Evolutionary conservation across 345 rosid genomes (phyloP), one percentile per base, ranked within the genome.

Genomic region (Raphanus sativus): DNA sequence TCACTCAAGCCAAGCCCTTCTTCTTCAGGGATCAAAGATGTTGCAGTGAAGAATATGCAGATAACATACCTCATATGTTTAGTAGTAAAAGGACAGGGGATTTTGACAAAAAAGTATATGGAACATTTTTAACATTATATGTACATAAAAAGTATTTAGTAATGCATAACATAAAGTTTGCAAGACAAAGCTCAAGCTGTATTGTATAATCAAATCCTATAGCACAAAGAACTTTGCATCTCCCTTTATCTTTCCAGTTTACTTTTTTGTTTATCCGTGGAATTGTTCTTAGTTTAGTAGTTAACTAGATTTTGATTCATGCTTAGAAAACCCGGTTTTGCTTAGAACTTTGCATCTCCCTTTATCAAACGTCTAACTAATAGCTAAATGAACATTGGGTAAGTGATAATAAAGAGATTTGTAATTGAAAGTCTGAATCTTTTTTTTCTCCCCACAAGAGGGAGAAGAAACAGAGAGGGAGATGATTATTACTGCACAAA

Each of bases 401-500:
- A 65, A 54, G 40, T 36, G 42, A 45, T 67, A n/a, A 61, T 29
- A 60, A 45, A 68, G 62, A 68, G 69, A 48, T 61, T 69, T 11
- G 70, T 69, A 76, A 38, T 5, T 56, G 48, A 65, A 65, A 56
- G 81, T 67, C 68, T 67, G 74, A 73, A 58, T 45, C 30, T 28
- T 5, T 32, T 29, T 66, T 29, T 16, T 24, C 65, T 67, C 67
- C n/a, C 48, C 28, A 59, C 2, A 28, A 0, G 21, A 48, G 45
- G 64, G 12, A 66, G 75, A 60, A 30, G 69, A 64, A 74, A 74
- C 42, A 36, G 15, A 55, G 38, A 62, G 36, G n/a, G n/a, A 62
- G 52, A 16, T 70, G 55, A 58, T 80, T 80, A 80, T 80, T 80
- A 69, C 79, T 75, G 69, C 79, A 75, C 79, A 70, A 70, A 74